Evolutionary conservation across 305 asterid genomes (phyloP).

Genomic region (Fraxinus platypoda): DNA sequence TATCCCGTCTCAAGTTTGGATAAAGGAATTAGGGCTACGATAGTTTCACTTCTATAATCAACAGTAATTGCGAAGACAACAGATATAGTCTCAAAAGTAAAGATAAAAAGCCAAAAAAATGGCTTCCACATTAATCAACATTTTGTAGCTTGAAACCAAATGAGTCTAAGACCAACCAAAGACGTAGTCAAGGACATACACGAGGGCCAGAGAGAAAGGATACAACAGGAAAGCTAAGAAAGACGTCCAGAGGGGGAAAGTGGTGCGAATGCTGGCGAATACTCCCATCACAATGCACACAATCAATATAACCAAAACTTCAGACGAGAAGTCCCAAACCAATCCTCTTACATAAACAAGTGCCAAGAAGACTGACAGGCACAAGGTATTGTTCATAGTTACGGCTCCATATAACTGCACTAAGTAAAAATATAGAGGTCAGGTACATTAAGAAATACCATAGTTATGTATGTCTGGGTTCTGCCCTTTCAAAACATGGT

Average conservation of each 20-base stretch:
- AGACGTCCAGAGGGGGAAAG: conserved; percentile 89
- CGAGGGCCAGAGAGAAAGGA: conserved; percentile 75
- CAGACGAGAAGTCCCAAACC: conserved; percentile 90
- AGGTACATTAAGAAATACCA: neutral
- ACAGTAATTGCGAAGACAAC: neutral
- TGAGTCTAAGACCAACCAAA: conserved; percentile 73
- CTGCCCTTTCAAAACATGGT: neutral
- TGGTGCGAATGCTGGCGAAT: conserved; percentile 64
- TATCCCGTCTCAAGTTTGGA: neutral
- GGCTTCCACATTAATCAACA: neutral
- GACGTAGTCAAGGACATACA: conserved; percentile 79
- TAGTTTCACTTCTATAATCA: neutral
- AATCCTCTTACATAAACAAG: conserved; percentile 76
- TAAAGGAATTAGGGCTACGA: neutral
- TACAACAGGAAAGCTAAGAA: conserved; percentile 65
- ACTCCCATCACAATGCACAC: conserved; percentile 85
- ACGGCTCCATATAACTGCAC: conserved; percentile 88
- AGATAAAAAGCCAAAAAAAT: neutral
- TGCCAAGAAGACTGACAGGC: conserved; percentile 84
- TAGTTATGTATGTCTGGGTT: neutral
- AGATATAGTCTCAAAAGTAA: neutral
- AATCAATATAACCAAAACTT: conserved; percentile 79
- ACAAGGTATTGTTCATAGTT: conserved; percentile 84
- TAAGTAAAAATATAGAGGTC: neutral
- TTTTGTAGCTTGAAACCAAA: neutral